These are phyloP conservation scores for Magnusiomyces suaveolens DNA, from an alignment of 1,139 yeast species.

Conservation along the genomic window DNA sequence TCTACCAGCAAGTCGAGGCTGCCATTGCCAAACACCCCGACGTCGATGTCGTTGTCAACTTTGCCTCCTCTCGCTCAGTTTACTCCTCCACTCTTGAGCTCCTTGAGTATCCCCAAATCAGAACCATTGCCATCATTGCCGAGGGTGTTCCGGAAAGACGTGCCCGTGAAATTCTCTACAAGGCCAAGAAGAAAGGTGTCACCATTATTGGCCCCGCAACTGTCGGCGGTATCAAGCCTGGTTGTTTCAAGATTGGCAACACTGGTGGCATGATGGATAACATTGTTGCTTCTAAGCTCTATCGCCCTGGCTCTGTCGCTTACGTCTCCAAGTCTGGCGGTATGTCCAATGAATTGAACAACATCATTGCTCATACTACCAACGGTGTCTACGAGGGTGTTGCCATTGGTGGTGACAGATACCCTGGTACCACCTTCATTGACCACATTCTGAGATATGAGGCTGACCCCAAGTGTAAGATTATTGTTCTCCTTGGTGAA, in stretches of 20 bases:
- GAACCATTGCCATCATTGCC: constrained; percentile 41
- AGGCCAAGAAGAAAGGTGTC: constrained; percentile 39
- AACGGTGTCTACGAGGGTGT: constrained; percentile 42
- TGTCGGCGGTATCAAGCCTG: constrained; percentile 43
- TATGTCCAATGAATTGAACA: constrained; percentile 42
- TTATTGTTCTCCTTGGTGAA: constrained; percentile 38
- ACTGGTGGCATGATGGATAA: constrained; percentile 45
- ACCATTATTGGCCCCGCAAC: constrained; percentile 43
- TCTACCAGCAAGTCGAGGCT: constrained; percentile 36
- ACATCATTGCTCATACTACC: constrained; percentile 38
- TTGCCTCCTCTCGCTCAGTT: constrained; percentile 40
- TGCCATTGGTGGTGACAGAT: constrained; percentile 42
- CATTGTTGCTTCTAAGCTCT: constrained; percentile 41
- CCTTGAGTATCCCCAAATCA: constrained; percentile 39
- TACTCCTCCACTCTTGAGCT: constrained; percentile 41
- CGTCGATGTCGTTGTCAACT: constrained; percentile 41
- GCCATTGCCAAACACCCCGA: constrained; percentile 40
- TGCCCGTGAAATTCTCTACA: constrained; percentile 39
- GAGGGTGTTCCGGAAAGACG: constrained; percentile 44
- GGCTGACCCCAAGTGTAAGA: constrained; percentile 40
- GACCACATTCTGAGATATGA: constrained; percentile 40
- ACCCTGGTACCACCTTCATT: constrained; percentile 42
- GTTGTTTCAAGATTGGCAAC: constrained; percentile 42
- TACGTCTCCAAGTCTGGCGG: constrained; percentile 43
- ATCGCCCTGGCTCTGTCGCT: constrained; percentile 41